These are phyloP conservation scores for Vigna trinervia DNA, from an alignment of 306 rosid species.

Conservation along the genomic window DNA sequence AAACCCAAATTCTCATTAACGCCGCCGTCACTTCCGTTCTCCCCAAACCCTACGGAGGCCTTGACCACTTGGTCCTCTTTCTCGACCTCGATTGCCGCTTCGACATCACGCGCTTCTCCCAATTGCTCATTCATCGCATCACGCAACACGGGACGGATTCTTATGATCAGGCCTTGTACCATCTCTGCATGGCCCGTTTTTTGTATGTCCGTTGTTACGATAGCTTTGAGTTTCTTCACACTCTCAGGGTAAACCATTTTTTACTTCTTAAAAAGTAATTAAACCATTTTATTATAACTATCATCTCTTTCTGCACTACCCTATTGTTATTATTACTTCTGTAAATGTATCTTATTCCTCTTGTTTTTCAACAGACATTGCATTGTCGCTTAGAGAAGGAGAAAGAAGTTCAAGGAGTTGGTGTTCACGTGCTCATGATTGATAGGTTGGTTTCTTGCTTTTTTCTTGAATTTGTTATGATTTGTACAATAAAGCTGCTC, in stretches of 20 bases:
- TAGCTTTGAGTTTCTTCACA: slow-evolving; percentile 81
- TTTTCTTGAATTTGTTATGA: neutral
- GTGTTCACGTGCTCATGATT: slow-evolving; percentile 71
- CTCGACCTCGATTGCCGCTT: slow-evolving; percentile 84
- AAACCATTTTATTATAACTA: neutral
- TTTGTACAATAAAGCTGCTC: neutral
- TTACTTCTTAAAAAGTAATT: no score
- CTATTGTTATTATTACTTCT: neutral
- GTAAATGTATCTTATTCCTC: neutral
- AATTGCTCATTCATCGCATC: slow-evolving; percentile 65
- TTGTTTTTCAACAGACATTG: slow-evolving; percentile 60
- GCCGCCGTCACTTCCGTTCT: slow-evolving; percentile 77
- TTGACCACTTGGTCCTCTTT: slow-evolving; percentile 67
- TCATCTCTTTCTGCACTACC: neutral
- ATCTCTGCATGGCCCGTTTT: slow-evolving; percentile 78
- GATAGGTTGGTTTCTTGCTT: slow-evolving; percentile 68
- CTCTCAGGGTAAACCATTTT: slow-evolving; percentile 72
- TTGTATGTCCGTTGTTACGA: slow-evolving; percentile 73
- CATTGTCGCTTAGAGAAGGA: slow-evolving; percentile 65
- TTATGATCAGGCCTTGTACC: slow-evolving; percentile 50
- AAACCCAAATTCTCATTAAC: slow-evolving; percentile 78
- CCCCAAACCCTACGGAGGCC: slow-evolving; percentile 77
- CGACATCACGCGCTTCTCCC: slow-evolving; percentile 65
- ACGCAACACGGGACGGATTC: slow-evolving; percentile 39
- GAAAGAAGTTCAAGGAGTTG: slow-evolving; percentile 58